A percentile compares a stretch with the other conserved stretches of the same genome.
Conservation (phyloP, 2,329 filamentous ascomycete genomes). For the Colletotrichum tamarilloi region DNA sequence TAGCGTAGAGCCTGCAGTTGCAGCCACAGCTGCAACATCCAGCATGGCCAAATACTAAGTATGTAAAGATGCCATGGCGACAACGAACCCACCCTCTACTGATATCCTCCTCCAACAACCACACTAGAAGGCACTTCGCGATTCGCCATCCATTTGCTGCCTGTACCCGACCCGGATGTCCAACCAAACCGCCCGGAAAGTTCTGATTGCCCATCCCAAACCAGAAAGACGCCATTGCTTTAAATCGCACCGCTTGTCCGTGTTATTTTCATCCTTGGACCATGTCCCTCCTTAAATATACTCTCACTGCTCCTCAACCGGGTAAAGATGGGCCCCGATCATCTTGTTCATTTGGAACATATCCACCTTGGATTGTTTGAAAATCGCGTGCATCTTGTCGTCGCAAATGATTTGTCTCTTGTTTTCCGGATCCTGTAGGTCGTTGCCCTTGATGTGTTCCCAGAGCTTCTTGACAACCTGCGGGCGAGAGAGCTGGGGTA, state of each 20-base stretch:
- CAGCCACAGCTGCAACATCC: not conserved
- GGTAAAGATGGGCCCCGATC: conserved; percentile 89
- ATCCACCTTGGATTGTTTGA: conserved; percentile 90
- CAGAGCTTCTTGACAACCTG: conserved; percentile 97
- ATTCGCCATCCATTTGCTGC: conserved; percentile 9
- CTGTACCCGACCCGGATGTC: conserved; percentile 19
- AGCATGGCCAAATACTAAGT: not conserved
- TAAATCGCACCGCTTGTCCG: not conserved
- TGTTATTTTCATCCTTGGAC: not conserved
- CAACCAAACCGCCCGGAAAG: conserved; percentile 13
- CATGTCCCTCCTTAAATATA: not conserved
- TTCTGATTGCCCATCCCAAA: conserved; percentile 24
- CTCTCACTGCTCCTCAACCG: conserved; percentile 68
- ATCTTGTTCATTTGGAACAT: conserved; percentile 99
- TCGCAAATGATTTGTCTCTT: conserved; percentile 95
- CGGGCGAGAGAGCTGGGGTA: conserved; percentile 81
- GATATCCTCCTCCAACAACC: not conserved
- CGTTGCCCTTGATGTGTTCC: conserved; percentile 90
- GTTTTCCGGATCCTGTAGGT: conserved; percentile 90
- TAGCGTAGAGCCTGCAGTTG: conserved; percentile 12
- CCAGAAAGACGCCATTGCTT: conserved; percentile 26
- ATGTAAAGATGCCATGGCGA: conserved; percentile 2
- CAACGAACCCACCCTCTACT: conserved; percentile 1
- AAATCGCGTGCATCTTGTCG: conserved; percentile 89
- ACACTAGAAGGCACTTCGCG: conserved; percentile 3